These are phyloP conservation scores for Claviceps monticola DNA, from an alignment of 2,329 filamentous ascomycete genomes.

Conservation along the genomic window DNA sequence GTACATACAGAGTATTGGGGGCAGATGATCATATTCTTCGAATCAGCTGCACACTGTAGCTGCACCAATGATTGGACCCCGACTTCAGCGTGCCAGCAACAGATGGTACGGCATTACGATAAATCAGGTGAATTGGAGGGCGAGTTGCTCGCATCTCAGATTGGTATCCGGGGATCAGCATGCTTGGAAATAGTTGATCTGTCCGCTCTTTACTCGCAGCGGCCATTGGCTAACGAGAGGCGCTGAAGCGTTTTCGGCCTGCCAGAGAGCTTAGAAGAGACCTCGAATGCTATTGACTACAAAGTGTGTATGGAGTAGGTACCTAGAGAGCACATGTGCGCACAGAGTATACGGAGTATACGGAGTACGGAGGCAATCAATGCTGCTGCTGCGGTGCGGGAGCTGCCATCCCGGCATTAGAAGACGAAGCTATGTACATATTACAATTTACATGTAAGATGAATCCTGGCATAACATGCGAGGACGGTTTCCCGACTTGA, in stretches of 20 bases:
- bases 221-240: neutral
- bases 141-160: neutral
- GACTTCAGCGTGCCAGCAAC: neutral
- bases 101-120: neutral
- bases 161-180: neutral
- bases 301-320: no score
- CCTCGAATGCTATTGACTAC: no score
- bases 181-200: neutral
- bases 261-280: no score
- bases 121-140: neutral
- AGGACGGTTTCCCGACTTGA: neutral
- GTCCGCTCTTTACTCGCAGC: neutral
- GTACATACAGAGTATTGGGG: no score
- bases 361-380: neutral
- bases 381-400: neutral
- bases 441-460: neutral
- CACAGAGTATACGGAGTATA: no score
- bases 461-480: neutral
- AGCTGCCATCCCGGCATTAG: neutral
- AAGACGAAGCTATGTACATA: neutral
- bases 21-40: no score
- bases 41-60: no score
- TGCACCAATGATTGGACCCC: neutral
- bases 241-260: neutral
- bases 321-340: no score